Evolutionary conservation across 1,284 basidiomycete genomes (phyloP).

Genomic region (Phylloporus sp.): DNA sequence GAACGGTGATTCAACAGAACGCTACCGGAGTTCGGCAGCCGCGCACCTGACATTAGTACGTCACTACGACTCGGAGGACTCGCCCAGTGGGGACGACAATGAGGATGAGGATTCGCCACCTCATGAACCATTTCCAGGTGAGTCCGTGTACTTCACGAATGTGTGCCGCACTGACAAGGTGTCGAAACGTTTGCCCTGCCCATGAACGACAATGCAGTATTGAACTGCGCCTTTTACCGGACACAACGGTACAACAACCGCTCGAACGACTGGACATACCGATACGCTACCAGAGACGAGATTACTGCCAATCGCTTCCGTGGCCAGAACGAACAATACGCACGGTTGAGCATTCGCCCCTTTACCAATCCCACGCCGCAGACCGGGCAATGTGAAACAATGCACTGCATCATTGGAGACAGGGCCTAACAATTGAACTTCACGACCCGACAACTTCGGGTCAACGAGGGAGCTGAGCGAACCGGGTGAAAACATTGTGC

Average conservation of each 20-base stretch:
- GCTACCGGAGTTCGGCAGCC: not conserved
- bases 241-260: constrained; percentile 2
- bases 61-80: constrained; percentile 8
- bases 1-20: constrained; percentile 1
- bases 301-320: constrained; percentile 32
- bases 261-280: constrained; percentile 32
- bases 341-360: not conserved
- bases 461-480: constrained; percentile 10
- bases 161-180: constrained; percentile 13
- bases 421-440: constrained; percentile 9
- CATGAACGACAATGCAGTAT: constrained; percentile 15
- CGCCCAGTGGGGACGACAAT: constrained; percentile 22
- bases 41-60: not conserved
- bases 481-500: not conserved
- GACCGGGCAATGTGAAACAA: constrained; percentile 2
- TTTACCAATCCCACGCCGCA: no score
- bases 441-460: constrained; percentile 1
- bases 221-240: constrained; percentile 31
- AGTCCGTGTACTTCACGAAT: constrained; percentile 13
- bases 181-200: constrained; percentile 1
- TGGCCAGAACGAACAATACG: constrained; percentile 22
- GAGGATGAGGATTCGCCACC: constrained; percentile 15
- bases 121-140: constrained; percentile 32
- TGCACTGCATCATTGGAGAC: constrained; percentile 12
- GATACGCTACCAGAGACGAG: constrained; percentile 36